Evolutionary conservation across 2,329 filamentous ascomycete genomes (phyloP), one percentile per base, ranked within the genome.

Genomic region (Samsoniella hepiali): DNA sequence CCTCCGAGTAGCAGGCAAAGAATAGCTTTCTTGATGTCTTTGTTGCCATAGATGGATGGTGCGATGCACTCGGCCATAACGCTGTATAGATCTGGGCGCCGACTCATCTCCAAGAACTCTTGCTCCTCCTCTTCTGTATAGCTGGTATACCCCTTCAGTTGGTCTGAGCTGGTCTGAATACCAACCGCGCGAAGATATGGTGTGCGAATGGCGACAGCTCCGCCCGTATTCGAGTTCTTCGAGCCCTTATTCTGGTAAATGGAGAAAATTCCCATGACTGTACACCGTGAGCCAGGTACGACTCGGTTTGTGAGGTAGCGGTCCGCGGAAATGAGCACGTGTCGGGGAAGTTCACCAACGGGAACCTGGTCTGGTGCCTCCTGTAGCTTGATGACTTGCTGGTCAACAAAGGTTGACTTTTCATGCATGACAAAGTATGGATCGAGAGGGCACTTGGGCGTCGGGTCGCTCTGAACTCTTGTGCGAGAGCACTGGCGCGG

Each of bases 81-180:
- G 40, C 90, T 89, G 76, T 98, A 99, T n/a, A 99, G 84, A 73
- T 98, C 93, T 8, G 93, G 91, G 58, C 92, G 83, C 67, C 95
- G 84, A 73, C 93, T 97, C 80, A 99, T 85, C 72, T 98, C 93
- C 58, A 88, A 76, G 66, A 98, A 99, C 69, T 99, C 94, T 74
- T 98, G 94, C 77, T 99, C 95, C 71, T 99, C 95, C 71, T 97
- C 93, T 74, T 97, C 95, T 0, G 90, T 90, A 76, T 97, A 98
- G 17, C 90, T 84, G 0, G 90, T 87, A 68, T 87, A 88, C 27
- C 93, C 93, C 74, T 96, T 96, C 59, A 91, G 93, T 72, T 96
- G 90, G 70, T 97, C 94, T 15, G 95, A 82, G 71, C 97, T 94
- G 11, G 90, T 93, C 68, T 93, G 91, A 64, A 99, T 94, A 5